Base-by-base conservation (phyloP, 2,329 filamentous ascomycete genomes). In the Fusarium udum region DNA sequence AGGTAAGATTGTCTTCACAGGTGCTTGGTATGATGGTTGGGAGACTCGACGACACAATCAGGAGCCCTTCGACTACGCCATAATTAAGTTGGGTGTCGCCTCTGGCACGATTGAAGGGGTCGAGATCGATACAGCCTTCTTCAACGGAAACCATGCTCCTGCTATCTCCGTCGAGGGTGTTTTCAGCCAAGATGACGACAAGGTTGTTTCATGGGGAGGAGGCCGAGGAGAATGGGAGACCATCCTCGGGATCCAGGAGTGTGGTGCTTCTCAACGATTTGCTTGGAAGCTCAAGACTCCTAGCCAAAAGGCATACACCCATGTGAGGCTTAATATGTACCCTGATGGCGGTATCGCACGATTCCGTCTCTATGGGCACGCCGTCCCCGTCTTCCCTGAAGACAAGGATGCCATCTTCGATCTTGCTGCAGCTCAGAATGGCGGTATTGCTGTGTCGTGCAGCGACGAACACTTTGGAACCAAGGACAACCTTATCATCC, bases 401-500 rank as follows among this genome's bases (percentile, higher is more conserved):
- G 88, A 92, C 77, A 83, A 85, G 32, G 85, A 89, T 12, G 90
- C 88, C 66, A 85, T 93, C 26, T 90, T 95, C 72, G 93, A 95
- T 80, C 88, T 95, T 16, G 92, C 92, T 4, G 92, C 93, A 7
- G 92, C 92, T 2, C 91, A 93, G 77, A 95, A 95, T 81, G 93
- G 93, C 46, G 93, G 90, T 39, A 89, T 95, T 32, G 93, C 92
- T 42, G 84, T 94, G 14, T 87, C 89, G 3, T 95, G 93, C 85
- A 94, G 90, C 69, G 93, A 96, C 81, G 91, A 96, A 83, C 93
- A 96, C 82, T 97, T 95, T 78, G 93, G 93, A 68, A 92, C 90
- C 42, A 94, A 92, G 80, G 91, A 93, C 79, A 95, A 95, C 82
- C 84, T 95, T 39, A 87, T 95, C n/a, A 85, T 95, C 7, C 93